Evolutionary conservation across 2,329 filamentous ascomycete species (phyloP).

Genomic region (Alternaria incomplexa): DNA sequence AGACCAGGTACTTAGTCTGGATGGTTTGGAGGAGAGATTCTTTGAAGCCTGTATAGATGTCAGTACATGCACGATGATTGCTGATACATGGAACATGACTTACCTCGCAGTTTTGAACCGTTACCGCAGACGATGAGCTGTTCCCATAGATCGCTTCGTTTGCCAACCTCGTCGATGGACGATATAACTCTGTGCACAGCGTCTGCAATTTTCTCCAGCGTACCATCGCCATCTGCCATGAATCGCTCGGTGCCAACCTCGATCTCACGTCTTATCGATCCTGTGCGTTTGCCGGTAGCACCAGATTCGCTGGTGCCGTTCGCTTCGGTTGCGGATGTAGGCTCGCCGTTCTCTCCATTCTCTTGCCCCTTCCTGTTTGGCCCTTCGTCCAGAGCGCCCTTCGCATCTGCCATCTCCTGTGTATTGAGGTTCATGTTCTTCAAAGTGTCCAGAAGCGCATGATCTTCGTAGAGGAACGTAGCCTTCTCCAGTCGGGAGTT

Average conservation of each 20-base stretch:
- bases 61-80: constrained; percentile 33
- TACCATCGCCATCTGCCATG: constrained; percentile 65
- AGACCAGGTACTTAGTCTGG: constrained; percentile 82
- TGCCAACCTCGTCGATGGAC: constrained; percentile 81
- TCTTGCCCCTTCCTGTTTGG: constrained; percentile 50
- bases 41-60: constrained; percentile 69
- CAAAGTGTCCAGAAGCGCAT: constrained; percentile 60
- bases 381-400: constrained; percentile 58
- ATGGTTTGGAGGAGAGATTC: constrained; percentile 85
- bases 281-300: constrained; percentile 22
- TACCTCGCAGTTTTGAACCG: constrained; percentile 70
- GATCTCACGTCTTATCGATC: constrained; percentile 64
- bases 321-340: constrained; percentile 29
- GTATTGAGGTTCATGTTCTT: constrained; percentile 57
- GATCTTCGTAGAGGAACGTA: constrained; percentile 76
- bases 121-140: constrained; percentile 91
- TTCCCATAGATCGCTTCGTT: constrained; percentile 89
- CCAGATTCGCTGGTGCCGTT: constrained; percentile 32
- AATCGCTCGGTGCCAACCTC: constrained; percentile 81
- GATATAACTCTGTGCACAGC: constrained; percentile 85
- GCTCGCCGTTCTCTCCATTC: constrained; percentile 39
- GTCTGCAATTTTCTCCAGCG: constrained; percentile 83
- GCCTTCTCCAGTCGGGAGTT: constrained; percentile 75
- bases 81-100: constrained; percentile 7
- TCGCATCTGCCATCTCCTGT: constrained; percentile 57